phyloP scores from a whole-genome alignment of 2,329 filamentous ascomycete species.

The Verticillium nonalfalfae region DNA sequence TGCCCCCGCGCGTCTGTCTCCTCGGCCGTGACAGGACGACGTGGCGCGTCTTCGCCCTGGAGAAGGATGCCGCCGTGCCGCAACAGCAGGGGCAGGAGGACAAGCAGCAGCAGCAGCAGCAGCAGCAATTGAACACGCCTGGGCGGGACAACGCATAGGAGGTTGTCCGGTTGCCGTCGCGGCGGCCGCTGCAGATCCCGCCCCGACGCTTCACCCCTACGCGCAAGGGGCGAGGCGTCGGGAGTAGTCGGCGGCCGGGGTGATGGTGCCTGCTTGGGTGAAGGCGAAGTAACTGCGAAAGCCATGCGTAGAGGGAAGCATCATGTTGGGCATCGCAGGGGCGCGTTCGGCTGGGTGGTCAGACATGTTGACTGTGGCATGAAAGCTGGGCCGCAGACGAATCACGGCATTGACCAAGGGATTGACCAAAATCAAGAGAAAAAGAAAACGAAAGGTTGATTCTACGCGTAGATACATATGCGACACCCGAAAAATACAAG shows the following conservation, averaged over 20 bases:
- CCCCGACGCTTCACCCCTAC: constrained; percentile 9
- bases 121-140: neutral
- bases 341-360: no score
- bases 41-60: constrained; percentile 40
- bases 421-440: no score
- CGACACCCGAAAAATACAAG: no score
- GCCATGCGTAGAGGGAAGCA: no score
- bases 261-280: neutral
- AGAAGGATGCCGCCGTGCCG: neutral
- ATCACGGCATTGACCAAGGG: no score
- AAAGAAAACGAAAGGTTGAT: no score
- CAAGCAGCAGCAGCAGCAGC: neutral
- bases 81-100: neutral
- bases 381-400: no score
- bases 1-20: constrained; percentile 44
- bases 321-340: no score
- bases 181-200: constrained; percentile 6
- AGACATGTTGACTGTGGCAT: no score
- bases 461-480: no score
- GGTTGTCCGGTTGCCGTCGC: neutral
- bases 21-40: constrained; percentile 39
- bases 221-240: constrained; percentile 1
- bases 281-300: no score
- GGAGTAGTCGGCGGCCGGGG: neutral
- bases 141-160: neutral